These are phyloP conservation scores for Calocera cornea DNA, from an alignment of 768 basidiomycete genomes.

Conservation along the genomic window DNA sequence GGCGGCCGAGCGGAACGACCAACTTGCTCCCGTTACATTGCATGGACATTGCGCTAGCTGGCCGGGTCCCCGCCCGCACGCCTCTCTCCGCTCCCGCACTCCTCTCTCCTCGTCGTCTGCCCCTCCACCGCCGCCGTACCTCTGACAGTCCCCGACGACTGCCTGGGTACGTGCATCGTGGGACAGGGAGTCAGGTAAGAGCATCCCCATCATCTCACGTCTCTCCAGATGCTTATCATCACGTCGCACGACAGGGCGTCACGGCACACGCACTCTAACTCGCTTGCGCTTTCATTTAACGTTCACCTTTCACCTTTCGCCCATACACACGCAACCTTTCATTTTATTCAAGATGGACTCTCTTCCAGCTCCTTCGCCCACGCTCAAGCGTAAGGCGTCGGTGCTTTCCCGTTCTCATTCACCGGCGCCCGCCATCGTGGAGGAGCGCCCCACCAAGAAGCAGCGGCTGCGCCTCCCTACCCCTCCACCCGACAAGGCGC, in stretches of 20 bases:
- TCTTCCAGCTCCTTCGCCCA: not conserved
- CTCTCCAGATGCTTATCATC: not conserved
- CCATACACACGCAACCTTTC: not conserved
- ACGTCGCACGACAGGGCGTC: not conserved
- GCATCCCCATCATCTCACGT: not conserved
- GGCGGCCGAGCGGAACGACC: not conserved
- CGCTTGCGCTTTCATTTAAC: not conserved
- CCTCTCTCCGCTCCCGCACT: conserved; percentile 2
- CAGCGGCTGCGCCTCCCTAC: not conserved
- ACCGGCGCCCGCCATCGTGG: not conserved
- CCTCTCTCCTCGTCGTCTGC: not conserved
- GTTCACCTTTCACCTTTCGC: not conserved
- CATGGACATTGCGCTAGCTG: conserved; percentile 3
- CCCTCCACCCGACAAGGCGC: conserved; percentile 4
- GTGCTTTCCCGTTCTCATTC: not conserved
- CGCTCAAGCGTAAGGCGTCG: conserved; percentile 3
- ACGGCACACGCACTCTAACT: not conserved
- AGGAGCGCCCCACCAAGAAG: not conserved
- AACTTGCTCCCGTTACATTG: conserved; percentile 5
- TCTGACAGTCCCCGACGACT: not conserved
- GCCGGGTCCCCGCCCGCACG: not conserved
- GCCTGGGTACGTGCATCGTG: not conserved
- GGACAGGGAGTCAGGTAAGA: not conserved
- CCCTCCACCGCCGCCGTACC: not conserved
- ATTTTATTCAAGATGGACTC: not conserved